Evolutionary conservation across 1,284 basidiomycete genomes (phyloP).

Genomic region (Cutaneotrichosporon arboriforme): DNA sequence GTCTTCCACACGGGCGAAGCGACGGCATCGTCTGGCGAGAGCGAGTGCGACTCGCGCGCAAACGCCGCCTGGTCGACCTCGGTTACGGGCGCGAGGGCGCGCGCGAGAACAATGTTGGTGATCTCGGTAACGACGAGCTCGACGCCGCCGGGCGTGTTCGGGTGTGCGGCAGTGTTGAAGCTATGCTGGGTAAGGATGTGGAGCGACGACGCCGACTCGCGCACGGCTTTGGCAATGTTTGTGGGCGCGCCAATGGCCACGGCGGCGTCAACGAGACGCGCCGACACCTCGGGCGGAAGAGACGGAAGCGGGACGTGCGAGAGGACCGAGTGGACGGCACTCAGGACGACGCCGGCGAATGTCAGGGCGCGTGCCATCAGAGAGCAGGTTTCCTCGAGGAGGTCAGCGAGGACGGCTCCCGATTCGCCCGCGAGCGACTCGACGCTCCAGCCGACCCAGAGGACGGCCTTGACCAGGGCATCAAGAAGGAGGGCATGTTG

Average conservation of each 20-base stretch:
- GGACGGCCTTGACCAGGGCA: slow-evolving; percentile 30
- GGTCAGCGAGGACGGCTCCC: slow-evolving; percentile 19
- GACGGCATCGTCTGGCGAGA: not conserved
- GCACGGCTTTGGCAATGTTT: slow-evolving; percentile 34
- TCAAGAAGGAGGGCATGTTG: slow-evolving; percentile 32
- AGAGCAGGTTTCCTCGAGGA: slow-evolving; percentile 22
- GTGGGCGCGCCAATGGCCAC: slow-evolving; percentile 24
- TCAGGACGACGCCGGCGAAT: slow-evolving; percentile 32
- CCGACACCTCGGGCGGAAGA: slow-evolving; percentile 16
- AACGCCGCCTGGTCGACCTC: slow-evolving; percentile 21
- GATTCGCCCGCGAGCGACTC: slow-evolving; percentile 18
- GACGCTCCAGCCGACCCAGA: slow-evolving; percentile 36
- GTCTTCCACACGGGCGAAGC: slow-evolving; percentile 18
- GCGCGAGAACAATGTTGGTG: slow-evolving; percentile 33
- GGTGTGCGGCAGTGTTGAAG: slow-evolving; percentile 31
- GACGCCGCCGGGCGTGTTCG: slow-evolving; percentile 27
- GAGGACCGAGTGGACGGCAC: slow-evolving; percentile 26
- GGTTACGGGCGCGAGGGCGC: slow-evolving; percentile 23
- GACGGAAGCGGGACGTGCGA: slow-evolving; percentile 27
- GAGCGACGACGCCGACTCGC: slow-evolving; percentile 8
- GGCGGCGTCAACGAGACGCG: slow-evolving; percentile 18
- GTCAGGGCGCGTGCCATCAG: slow-evolving; percentile 20
- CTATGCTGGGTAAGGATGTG: slow-evolving; percentile 7
- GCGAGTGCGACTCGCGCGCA: slow-evolving; percentile 10
- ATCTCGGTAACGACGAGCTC: slow-evolving; percentile 36